Evolutionary conservation across 352 stramenopile genomes (phyloP).

Genomic region (Phytophthora megakarya): DNA sequence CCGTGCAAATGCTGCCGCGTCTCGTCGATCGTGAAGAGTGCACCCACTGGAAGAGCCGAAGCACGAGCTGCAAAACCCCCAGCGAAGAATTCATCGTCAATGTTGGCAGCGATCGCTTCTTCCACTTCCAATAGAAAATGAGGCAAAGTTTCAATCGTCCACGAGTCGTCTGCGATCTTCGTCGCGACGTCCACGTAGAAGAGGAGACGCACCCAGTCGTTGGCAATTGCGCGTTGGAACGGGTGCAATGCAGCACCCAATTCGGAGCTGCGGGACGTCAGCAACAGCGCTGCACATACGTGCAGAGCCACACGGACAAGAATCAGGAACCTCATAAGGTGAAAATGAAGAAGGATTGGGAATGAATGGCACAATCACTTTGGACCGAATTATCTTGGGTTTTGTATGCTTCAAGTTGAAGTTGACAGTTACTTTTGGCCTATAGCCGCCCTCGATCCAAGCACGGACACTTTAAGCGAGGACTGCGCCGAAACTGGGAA

Average conservation of each 20-base stretch:
- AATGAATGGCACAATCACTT: background rate
- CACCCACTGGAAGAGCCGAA: slow-evolving; percentile 62
- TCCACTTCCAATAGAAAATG: slow-evolving; percentile 71
- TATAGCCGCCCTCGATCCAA: too few relatives aligned
- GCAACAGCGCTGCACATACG: slow-evolving; percentile 40
- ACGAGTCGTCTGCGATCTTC: slow-evolving; percentile 14
- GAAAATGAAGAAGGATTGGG: background rate
- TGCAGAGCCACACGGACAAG: slow-evolving; percentile 50
- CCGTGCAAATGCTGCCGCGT: slow-evolving; percentile 72
- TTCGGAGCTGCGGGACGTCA: slow-evolving; percentile 54
- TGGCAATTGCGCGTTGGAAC: slow-evolving; percentile 63
- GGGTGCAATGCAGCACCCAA: slow-evolving; percentile 57
- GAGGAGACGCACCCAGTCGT: slow-evolving; percentile 72
- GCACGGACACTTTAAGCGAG: too few relatives aligned
- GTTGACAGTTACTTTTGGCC: background rate
- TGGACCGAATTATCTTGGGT: background rate
- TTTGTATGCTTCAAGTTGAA: background rate
- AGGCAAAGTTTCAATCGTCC: slow-evolving; percentile 50
- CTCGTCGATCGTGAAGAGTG: slow-evolving; percentile 78
- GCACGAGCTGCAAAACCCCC: slow-evolving; percentile 52
- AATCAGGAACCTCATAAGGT: slow-evolving; percentile 1
- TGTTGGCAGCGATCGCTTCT: slow-evolving; percentile 67
- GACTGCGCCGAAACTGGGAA: too few relatives aligned
- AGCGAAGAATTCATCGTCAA: slow-evolving; percentile 68
- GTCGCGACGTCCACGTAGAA: slow-evolving; percentile 66